Evolutionary conservation across 257 asterid species (phyloP), one percentile per base, ranked within the genome.

Genomic region (Striga asiatica): DNA sequence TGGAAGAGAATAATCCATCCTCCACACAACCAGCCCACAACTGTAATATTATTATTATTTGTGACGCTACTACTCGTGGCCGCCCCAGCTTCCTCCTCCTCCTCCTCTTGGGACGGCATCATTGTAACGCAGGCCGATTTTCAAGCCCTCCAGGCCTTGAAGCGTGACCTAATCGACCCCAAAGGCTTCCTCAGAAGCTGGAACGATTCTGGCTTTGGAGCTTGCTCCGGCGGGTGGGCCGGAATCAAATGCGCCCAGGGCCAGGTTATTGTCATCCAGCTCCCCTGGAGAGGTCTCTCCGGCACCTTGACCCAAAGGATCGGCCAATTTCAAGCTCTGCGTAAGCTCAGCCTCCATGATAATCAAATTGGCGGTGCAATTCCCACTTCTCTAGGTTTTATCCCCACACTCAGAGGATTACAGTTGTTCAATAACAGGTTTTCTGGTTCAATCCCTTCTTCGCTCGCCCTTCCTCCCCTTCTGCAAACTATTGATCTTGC

Each of bases 191-290:
- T 92, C 64, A 67, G 39, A 29, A 82, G 94, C 89, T 92, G 99
- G 99, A 88, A 92, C 59, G 95, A 84, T 60, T 52, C 68, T 63
- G 97, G 94, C 6, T 37, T 45, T 34, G 97, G 95, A 55, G 99
- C 94, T 66, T 92, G 99, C 72, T 80, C 94, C 3, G 99, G 97
- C 47, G 65, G 70, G 6, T 88, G 99, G 99, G 58, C 39, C 19
- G 99, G 99, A 17, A 84, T 92, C 31, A 92, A 92, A 61, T 88
- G 99, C 68, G 95, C 99, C 42, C 77, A 75, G 29, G 99, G 97
- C 5, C 93, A 88, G 52, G 97, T 92, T 32, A 92, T 92, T 3
- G 95, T 92, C 0, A 84, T 92, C 32, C 95, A 88, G 80, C 95
- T 92, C 3, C 99, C 99, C 1, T 92, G 97, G 97, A 71, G 79